Evolutionary conservation across 140 eudicot genomes (phyloP).

Genomic region (Stevia rebaudiana): DNA sequence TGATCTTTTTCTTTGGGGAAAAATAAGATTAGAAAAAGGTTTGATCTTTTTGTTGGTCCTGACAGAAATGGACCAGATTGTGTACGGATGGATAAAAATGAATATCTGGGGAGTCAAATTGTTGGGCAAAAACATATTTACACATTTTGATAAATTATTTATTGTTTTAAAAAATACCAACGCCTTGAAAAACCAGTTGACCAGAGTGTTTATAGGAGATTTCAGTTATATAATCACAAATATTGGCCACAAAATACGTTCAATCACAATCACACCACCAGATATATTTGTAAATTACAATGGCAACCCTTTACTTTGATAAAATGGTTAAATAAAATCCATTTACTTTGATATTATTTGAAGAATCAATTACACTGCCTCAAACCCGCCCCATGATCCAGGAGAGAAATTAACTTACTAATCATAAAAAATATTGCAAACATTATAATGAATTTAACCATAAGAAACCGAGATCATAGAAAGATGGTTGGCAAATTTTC

Average conservation of each 20-base stretch:
- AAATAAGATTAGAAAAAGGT: slow-evolving; percentile 12
- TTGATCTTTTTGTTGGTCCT: slow-evolving; percentile 22
- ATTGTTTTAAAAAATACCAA: slow-evolving; percentile 19
- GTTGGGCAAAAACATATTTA: slow-evolving; percentile 9
- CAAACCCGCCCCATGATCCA: no score
- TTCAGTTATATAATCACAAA: slow-evolving; percentile 28
- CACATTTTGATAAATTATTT: slow-evolving; percentile 2
- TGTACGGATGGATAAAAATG: slow-evolving; percentile 19
- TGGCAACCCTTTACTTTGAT: background rate
- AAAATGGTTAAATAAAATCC: background rate
- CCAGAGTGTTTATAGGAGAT: slow-evolving; percentile 36
- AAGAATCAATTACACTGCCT: background rate
- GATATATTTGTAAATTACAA: background rate
- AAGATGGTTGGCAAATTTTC: background rate
- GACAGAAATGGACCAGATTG: slow-evolving; percentile 34
- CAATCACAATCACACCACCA: background rate
- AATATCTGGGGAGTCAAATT: slow-evolving; percentile 22
- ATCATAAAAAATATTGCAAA: background rate
- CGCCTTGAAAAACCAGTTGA: slow-evolving; percentile 29
- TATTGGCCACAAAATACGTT: slow-evolving; percentile 30
- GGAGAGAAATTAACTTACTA: background rate
- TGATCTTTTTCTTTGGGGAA: slow-evolving; percentile 10
- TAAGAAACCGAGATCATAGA: background rate
- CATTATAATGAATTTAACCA: background rate
- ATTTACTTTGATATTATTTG: background rate